Percentiles rank a stretch among this genome's conserved stretches.
Evolutionary conservation across 805 yeast species (phyloP).

Genomic region (Zygosaccharomyces gambellarensis): DNA sequence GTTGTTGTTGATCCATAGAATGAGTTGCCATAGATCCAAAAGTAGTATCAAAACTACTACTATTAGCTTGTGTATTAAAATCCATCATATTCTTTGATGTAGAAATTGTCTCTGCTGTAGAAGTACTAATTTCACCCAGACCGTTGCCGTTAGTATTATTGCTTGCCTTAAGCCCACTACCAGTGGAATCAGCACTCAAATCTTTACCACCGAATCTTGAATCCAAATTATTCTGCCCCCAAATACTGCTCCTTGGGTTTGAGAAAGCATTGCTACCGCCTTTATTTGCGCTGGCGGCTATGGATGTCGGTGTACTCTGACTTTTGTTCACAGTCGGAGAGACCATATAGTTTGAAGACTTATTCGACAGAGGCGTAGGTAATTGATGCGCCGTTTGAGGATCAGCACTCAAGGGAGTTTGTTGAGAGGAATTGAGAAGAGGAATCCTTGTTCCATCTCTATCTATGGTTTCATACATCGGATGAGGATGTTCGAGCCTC

Average conservation of each 20-base stretch:
- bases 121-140: conserved; percentile 5
- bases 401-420: conserved; percentile 3
- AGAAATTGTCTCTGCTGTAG: conserved; percentile 6
- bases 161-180: neutral
- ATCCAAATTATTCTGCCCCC: conserved; percentile 2
- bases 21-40: conserved; percentile 2
- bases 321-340: conserved; percentile 3
- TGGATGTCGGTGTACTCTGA: conserved; percentile 3
- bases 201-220: neutral
- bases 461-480: conserved; percentile 1
- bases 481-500: conserved; percentile 4
- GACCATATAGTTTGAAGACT: conserved; percentile 4
- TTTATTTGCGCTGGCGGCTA: conserved; percentile 8
- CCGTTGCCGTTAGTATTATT: neutral
- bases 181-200: neutral
- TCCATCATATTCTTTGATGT: conserved; percentile 5
- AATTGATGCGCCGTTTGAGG: neutral
- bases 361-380: neutral
- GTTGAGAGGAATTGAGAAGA: conserved; percentile 1
- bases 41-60: conserved; percentile 10
- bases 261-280: neutral
- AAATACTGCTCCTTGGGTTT: conserved; percentile 1
- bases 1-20: neutral
- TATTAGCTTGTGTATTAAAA: conserved; percentile 2
- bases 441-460: conserved; percentile 6